These are phyloP conservation scores for Millerago galiae DNA, from an alignment of 805 yeast species.

Conservation along the genomic window DNA sequence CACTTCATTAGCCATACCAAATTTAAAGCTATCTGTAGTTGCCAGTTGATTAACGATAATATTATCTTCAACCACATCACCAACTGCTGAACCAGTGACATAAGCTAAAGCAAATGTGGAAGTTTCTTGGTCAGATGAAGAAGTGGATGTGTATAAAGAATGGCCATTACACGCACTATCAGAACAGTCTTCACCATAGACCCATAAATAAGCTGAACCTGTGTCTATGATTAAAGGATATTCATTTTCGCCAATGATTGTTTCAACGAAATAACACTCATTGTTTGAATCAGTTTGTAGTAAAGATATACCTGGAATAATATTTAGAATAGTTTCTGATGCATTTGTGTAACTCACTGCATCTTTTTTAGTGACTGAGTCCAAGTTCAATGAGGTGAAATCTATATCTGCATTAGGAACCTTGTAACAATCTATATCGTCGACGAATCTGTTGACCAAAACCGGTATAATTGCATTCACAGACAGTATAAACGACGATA, in stretches of 20 bases:
- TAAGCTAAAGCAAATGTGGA: conserved; percentile 43
- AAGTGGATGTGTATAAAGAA: conserved; percentile 18
- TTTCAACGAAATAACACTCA: conserved; percentile 34
- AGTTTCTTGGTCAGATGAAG: conserved; percentile 13
- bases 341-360: conserved; percentile 3
- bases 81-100: conserved; percentile 48
- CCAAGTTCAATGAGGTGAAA: not conserved
- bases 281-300: conserved; percentile 23
- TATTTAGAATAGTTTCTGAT: conserved; percentile 16
- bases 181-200: conserved; percentile 46
- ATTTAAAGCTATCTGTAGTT: conserved; percentile 33
- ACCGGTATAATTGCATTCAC: conserved; percentile 5
- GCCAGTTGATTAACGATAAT: conserved; percentile 27
- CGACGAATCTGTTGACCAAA: conserved; percentile 1
- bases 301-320: conserved; percentile 24
- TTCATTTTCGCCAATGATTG: conserved; percentile 33
- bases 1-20: conserved; percentile 49
- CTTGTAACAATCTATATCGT: not conserved
- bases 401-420: conserved; percentile 5
- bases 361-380: not conserved
- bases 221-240: conserved; percentile 56
- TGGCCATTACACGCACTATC: conserved; percentile 36
- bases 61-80: conserved; percentile 35
- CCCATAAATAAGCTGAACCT: conserved; percentile 61
- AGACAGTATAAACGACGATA: not conserved